Conservation (phyloP, 2,329 filamentous ascomycete species). For the Colletotrichum spaethianum region DNA sequence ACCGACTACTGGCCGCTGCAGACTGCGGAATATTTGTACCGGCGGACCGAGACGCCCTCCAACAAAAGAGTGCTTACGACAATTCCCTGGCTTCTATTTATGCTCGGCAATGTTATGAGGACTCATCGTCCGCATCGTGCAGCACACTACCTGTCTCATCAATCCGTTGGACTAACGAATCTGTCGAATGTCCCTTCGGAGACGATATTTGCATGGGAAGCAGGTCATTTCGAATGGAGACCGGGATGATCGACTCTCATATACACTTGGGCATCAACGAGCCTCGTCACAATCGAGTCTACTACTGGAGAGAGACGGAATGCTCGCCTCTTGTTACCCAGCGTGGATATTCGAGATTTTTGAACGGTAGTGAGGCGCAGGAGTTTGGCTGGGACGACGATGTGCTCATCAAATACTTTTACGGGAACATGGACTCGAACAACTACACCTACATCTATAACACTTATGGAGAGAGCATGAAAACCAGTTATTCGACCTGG, state of each 20-base stretch:
- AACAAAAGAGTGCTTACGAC: slow-evolving; percentile 1
- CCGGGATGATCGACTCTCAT: slow-evolving; percentile 42
- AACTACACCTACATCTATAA: slow-evolving; percentile 27
- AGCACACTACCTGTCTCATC: slow-evolving; percentile 10
- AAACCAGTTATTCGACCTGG: slow-evolving; percentile 12
- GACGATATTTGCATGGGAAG: slow-evolving; percentile 30
- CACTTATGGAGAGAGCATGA: slow-evolving; percentile 1
- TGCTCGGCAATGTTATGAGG: slow-evolving; percentile 44
- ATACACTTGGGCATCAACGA: slow-evolving; percentile 44
- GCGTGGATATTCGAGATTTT: background rate
- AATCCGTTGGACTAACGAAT: slow-evolving; percentile 22
- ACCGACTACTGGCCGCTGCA: slow-evolving; percentile 13
- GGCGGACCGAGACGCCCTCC: background rate
- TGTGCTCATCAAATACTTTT: slow-evolving; percentile 14
- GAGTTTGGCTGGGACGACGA: slow-evolving; percentile 13
- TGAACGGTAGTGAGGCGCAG: slow-evolving; percentile 1
- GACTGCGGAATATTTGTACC: slow-evolving; percentile 26
- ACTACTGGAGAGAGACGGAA: slow-evolving; percentile 20
- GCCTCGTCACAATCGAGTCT: slow-evolving; percentile 38
- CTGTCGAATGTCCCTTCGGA: slow-evolving; percentile 42
- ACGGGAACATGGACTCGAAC: background rate
- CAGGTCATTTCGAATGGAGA: slow-evolving; percentile 32
- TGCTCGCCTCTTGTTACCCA: slow-evolving; percentile 28
- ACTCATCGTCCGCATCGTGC: slow-evolving; percentile 22
- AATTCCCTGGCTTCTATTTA: slow-evolving; percentile 37